Base-by-base conservation (phyloP, 1,139 yeast species). In the Meyerozyma elateridarum region DNA sequence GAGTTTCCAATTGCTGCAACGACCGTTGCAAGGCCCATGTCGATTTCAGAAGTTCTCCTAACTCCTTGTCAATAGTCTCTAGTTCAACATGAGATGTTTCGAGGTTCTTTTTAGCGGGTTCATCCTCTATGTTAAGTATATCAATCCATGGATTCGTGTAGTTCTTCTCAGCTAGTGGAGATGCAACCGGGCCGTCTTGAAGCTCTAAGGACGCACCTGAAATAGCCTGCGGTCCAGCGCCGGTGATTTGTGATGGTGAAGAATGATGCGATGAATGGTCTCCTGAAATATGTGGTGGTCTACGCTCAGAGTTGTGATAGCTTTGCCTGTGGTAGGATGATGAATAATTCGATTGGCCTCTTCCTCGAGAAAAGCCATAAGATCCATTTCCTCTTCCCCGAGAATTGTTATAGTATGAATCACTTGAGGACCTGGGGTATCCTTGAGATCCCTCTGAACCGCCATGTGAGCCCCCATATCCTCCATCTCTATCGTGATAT, bases 71-170 rank as follows among this genome's bases (percentile, higher is more conserved):
- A n/a, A 56, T 37, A 11, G 38, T 35, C 8, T 44, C 41, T 21
- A 57, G 52, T 20, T 47, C 49, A 25, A 45, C 45, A 32, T 52
- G 45, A 15, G 42, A 37, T 8, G 41, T 31, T 27, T 57, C 59
- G 16, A 59, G 34, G 7, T 43, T 39, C 9, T 37, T 38, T 20
- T 49, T 55, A 3, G 48, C 41, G n/a, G 43, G 30, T 21, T 46
- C 50, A 32, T 53, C 58, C 13, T 47, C 40, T 13, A 58, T 46
- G 8, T 44, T 46, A 31, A 59, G 39, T 8, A 55, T 46, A 11
- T 48, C 39, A 11, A 57, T 50, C 64, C 64, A 59, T 1, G 62
- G 61, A 31, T 47, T 49, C 15, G 35, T 24, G 27, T 14, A 24
- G n/a, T n/a, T n/a, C n/a, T n/a, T n/a, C 8, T 24, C 27, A 14